Evolutionary conservation across 306 rosid species (phyloP).

Genomic region (Quercus glauca): DNA sequence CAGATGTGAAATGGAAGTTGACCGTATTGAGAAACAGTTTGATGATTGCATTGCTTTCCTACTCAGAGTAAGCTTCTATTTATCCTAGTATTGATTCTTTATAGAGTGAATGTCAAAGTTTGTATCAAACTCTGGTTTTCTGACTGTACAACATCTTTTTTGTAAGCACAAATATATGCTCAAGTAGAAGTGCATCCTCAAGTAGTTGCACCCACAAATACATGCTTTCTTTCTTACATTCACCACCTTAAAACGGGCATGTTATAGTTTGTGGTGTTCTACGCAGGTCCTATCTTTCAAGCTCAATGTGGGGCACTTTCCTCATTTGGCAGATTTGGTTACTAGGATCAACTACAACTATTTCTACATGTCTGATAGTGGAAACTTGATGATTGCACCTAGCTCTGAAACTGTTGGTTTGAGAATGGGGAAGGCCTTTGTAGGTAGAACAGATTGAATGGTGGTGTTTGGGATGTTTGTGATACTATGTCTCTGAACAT

Average conservation of each 20-base stretch:
- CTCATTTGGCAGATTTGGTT: conserved; percentile 94
- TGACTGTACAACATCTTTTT: not conserved
- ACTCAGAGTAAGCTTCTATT: conserved; percentile 66
- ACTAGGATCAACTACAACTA: conserved; percentile 91
- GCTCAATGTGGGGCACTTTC: conserved; percentile 93
- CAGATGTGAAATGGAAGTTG: conserved; percentile 93
- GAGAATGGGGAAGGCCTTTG: conserved; percentile 54
- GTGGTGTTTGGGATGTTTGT: conserved; percentile 6
- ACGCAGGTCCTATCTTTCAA: conserved; percentile 92
- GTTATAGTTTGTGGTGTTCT: not conserved
- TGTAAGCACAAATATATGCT: not conserved
- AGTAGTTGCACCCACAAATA: not conserved
- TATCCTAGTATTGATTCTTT: not conserved
- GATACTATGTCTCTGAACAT: not conserved
- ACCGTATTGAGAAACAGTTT: conserved; percentile 89
- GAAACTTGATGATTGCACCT: conserved; percentile 74
- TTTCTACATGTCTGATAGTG: conserved; percentile 88
- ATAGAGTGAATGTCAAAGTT: not conserved
- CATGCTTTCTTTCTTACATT: not conserved
- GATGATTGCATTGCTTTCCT: conserved; percentile 94
- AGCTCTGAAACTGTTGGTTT: conserved; percentile 51
- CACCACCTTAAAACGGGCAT: not conserved
- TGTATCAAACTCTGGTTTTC: conserved; percentile 5
- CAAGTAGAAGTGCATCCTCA: not conserved
- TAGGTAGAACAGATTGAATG: conserved; percentile 39